phyloP scores from a whole-genome alignment of 2,329 filamentous ascomycete species.

The Claviceps pazoutovae region DNA sequence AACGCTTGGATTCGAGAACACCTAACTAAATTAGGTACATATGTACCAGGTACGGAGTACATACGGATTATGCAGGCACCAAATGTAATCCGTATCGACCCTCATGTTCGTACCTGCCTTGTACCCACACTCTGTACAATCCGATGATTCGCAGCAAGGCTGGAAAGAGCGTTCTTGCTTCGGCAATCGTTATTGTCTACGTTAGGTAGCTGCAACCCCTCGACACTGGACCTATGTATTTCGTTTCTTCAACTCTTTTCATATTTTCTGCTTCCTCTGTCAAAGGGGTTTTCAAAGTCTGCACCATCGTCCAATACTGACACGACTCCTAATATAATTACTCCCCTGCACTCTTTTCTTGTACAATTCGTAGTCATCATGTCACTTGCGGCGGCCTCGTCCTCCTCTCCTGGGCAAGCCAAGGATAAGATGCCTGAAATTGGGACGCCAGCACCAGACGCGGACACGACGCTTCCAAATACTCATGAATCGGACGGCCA shows the following conservation, averaged over 20 bases:
- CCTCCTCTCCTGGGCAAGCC: background rate
- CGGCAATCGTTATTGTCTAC: background rate
- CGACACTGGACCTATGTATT: background rate
- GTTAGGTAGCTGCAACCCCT: no score
- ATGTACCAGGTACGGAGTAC: no score
- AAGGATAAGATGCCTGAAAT: background rate
- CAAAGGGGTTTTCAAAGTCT: background rate
- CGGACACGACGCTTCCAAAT: background rate
- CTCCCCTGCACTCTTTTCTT: background rate
- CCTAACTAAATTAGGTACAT: no score
- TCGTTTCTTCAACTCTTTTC: background rate
- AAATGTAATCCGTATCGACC: background rate
- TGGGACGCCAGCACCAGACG: background rate
- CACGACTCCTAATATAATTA: background rate
- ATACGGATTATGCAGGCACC: no score
- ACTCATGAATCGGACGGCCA: conserved; percentile 6
- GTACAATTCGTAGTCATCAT: background rate
- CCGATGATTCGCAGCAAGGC: background rate
- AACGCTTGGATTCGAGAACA: no score
- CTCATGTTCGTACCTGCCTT: background rate
- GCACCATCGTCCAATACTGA: background rate
- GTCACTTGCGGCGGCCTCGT: background rate
- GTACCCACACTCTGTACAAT: background rate
- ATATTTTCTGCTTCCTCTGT: background rate
- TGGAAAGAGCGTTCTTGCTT: background rate